Evolutionary conservation across 1,284 basidiomycete species (phyloP), one percentile per base, ranked within the genome.

Genomic region (Boletus semigastroideus): DNA sequence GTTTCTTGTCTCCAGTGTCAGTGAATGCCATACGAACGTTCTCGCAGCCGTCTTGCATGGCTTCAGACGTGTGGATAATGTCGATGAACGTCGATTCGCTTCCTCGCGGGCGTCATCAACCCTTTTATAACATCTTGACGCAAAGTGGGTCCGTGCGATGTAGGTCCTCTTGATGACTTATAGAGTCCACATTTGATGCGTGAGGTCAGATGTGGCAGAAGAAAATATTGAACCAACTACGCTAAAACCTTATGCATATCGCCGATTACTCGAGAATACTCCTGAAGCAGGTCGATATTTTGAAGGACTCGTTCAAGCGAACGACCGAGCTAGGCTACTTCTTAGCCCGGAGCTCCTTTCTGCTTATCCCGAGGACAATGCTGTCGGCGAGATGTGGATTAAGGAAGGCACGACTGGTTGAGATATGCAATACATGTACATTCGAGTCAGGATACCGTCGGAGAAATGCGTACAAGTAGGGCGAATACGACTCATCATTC

Each of bases 91-190:
- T 82, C 1, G 70, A 74, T 49, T 53, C 54, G 7, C 69, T 82
- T 20, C 46, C 63, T 28, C 61, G 70, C 11, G 78, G 79, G 7
- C 65, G 73, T 27, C 53, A 74, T 33, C 82, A 83, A 53, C 79
- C 82, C 2, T 84, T 83, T 56, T 84, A 84, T 57, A 63, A 72
- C 20, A 61, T 74, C 45, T 58, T 75, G 37, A 64, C 72, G 16
- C 60, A 68, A 13, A 73, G 70, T 39, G 78, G 76, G 8, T 64
- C 70, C 2, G 59, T 68, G 49, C 63, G 73, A 64, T 82, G 80
- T 81, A 60, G 50, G 72, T 59, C 19, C 37, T 53, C 14, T 39
- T 20, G 33, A 48, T 4, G 4, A 12, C 40, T 22, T 45, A 14
- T 45, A 20, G 19, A 34, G 40, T 37, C 11, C 2, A 20, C 25